Evolutionary conservation across 495 filamentous ascomycete species (phyloP), one percentile per base, ranked within the genome.

Genomic region (Lasiosphaeria hispida): DNA sequence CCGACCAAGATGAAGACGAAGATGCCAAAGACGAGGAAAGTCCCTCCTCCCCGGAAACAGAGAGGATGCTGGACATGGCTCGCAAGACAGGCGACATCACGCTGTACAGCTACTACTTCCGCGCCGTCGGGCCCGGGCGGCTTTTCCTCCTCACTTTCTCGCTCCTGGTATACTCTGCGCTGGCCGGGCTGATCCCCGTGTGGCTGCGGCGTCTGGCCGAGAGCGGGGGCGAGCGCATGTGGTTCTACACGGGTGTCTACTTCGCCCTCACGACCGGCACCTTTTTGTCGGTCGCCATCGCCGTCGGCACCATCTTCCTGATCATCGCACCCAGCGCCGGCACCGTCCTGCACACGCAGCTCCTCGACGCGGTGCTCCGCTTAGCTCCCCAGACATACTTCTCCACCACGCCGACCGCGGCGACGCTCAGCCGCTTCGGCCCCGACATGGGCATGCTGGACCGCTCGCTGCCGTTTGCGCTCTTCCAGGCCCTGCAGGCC

Each of bases 11-110:
- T 37, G 7, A 36, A 45, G 30, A 39, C 55, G 9, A 49, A 40
- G 37, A 39, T 43, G 7, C 59, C 47, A 41, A 34, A 34, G 45
- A 48, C 4, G 57, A 70, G 6, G 62, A n/a, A n/a, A n/a, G n/a
- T n/a, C n/a, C n/a, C n/a, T n/a, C n/a, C n/a, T n/a, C n/a, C n/a
- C n/a, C n/a, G n/a, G n/a, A n/a, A n/a, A n/a, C n/a, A n/a, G n/a
- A 68, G 8, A 51, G 40, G 14, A 52, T 55, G n/a, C 23, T 19
- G 7, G 65, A 71, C 40, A 53, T 66, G 7, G 53, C 66, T 13
- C 55, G 73, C 39, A 63, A 69, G 43, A 76, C 79, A 1, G 83
- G 83, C 6, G 83, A 87, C 56, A 58, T 79, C 0, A 66, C 80
- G 1, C 74, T 86, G 40, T 87, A 87, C 62, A 34, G 30, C 34